phyloP scores from a whole-genome alignment of 805 yeast genomes.

The Yamadazyma paraphyllophila region DNA sequence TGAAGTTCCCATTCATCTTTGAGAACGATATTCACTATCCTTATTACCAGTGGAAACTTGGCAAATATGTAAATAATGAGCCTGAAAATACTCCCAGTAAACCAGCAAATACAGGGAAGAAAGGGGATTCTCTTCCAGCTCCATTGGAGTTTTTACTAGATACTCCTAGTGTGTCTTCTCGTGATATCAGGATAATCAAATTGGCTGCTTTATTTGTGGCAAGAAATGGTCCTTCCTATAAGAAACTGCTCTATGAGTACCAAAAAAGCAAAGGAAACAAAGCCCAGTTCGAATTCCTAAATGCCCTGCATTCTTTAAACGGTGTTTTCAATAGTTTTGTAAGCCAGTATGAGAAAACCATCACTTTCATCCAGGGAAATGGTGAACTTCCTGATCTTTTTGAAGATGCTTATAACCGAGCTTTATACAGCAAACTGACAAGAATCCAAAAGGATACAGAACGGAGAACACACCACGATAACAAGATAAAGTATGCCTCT shows the following conservation, averaged over 20 bases:
- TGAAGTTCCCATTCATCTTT: slow-evolving; percentile 63
- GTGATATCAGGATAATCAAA: slow-evolving; percentile 69
- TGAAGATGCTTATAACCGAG: slow-evolving; percentile 51
- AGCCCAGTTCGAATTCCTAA: slow-evolving; percentile 67
- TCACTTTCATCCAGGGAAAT: slow-evolving; percentile 16
- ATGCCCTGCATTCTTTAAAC: slow-evolving; percentile 59
- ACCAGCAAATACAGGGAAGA: slow-evolving; percentile 7
- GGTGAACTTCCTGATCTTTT: slow-evolving; percentile 33
- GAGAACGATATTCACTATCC: slow-evolving; percentile 52
- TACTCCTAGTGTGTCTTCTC: slow-evolving; percentile 46
- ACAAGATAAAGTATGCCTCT: slow-evolving; percentile 57
- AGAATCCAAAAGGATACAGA: slow-evolving; percentile 28
- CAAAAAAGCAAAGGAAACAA: slow-evolving; percentile 34
- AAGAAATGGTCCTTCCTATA: slow-evolving; percentile 50
- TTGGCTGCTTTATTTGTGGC: slow-evolving; percentile 70
- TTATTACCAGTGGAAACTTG: slow-evolving; percentile 53
- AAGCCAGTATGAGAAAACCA: slow-evolving; percentile 48
- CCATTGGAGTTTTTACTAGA: slow-evolving; percentile 25
- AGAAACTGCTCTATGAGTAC: slow-evolving; percentile 32
- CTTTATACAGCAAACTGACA: slow-evolving; percentile 47
- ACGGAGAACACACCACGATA: slow-evolving; percentile 35
- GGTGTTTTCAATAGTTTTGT: slow-evolving; percentile 47
- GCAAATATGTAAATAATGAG: slow-evolving; percentile 5
- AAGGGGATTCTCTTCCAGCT: slow-evolving; percentile 15
- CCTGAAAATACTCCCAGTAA: neutral